Evolutionary conservation across 1,284 basidiomycete genomes (phyloP), one percentile per base, ranked within the genome.

Genomic region (Fomitopsis palustris): DNA sequence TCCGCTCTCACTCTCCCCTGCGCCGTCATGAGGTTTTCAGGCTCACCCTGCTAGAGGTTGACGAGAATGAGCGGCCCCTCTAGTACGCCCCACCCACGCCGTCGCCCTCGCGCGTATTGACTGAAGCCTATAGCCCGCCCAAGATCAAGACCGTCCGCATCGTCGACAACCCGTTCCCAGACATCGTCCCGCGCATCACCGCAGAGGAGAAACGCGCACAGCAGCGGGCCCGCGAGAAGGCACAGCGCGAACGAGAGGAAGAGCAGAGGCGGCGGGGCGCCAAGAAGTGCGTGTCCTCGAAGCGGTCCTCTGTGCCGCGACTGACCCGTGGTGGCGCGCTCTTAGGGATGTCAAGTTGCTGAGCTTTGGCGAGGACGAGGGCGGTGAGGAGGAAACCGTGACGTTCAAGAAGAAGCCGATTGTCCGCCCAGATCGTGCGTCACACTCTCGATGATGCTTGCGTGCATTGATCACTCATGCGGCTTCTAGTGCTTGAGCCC

Each of bases 161-260:
- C 57, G 70, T 95, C 16, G 93, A 97, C 59, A 96, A 98, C 69
- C 96, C 96, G 0, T 98, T 97, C 70, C 84, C 88, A 53, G 95
- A 98, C 69, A 96, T 98, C 64, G 83, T 95, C 29, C 96, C 96
- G 1, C 88, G 96, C n/a, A 97, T 98, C 64, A 99, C 96, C 0
- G 93, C 93, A 0, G 92, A 88, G 1, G 95, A 98, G 75, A 89
- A 91, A 62, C 83, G 86, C 43, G 87, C 82, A 0, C 95, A 97
- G 71, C 87, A 89, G 62, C 81, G 83, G 58, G 95, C 95, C 0
- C 82, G 86, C 37, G 82, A 92, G 66, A 83, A 89, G 64, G 86
- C 85, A 0, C 90, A 90, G 66, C 80, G 81, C 51, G 92, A 94
- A 69, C 78, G 87, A 17, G 93, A 95, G 69, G 88, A 91, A 65